Conservation (phyloP, 805 yeast genomes). For the Zygosaccharomyces gambellarensis region DNA sequence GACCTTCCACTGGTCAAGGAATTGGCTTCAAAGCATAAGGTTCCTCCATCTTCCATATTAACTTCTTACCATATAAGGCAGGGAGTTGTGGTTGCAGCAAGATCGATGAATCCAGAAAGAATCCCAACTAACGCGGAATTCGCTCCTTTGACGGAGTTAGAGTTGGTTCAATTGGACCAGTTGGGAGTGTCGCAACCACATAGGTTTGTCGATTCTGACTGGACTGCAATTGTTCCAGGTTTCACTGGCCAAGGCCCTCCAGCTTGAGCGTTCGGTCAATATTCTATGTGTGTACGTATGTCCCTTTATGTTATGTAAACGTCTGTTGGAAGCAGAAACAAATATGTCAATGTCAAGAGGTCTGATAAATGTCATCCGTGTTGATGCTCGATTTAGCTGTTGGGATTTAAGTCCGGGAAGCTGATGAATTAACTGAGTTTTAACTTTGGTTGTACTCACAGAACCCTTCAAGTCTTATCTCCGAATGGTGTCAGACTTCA, state of each 20-base stretch:
- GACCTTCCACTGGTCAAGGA: constrained; percentile 45
- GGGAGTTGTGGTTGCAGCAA: constrained; percentile 61
- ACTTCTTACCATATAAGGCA: constrained; percentile 59
- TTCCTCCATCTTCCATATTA: constrained; percentile 51
- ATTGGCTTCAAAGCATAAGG: constrained; percentile 54
- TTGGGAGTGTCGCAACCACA: constrained; percentile 32
- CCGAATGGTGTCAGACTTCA: too few relatives aligned
- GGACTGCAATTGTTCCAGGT: constrained; percentile 29
- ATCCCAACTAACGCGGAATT: constrained; percentile 41
- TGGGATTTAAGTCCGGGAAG: too few relatives aligned
- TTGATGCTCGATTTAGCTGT: too few relatives aligned
- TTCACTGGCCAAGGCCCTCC: constrained; percentile 23
- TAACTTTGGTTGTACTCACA: too few relatives aligned
- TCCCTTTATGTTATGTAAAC: too few relatives aligned
- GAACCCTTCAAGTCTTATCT: too few relatives aligned
- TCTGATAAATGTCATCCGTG: too few relatives aligned
- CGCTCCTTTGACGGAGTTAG: constrained; percentile 40
- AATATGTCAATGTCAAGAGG: too few relatives aligned
- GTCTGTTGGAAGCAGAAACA: too few relatives aligned
- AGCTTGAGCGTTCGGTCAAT: background rate
- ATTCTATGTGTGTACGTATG: background rate
- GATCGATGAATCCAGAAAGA: constrained; percentile 66
- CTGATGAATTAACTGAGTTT: too few relatives aligned
- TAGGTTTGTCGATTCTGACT: constrained; percentile 32
- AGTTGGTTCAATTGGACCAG: constrained; percentile 36